These are phyloP conservation scores for Cryptococcus sp. DNA, from an alignment of 1,284 basidiomycete genomes.

Conservation along the genomic window DNA sequence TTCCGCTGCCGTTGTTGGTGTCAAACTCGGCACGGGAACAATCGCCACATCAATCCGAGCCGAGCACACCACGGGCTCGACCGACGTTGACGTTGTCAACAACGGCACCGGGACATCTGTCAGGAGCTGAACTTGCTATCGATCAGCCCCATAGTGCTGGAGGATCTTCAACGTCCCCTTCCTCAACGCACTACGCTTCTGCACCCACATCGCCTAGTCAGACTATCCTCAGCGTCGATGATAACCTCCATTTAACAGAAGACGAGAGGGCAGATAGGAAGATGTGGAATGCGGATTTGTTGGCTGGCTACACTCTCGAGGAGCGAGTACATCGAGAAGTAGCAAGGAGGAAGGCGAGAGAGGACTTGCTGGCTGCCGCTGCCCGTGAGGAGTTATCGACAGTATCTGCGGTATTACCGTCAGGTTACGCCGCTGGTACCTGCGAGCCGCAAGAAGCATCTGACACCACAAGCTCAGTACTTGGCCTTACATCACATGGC, in stretches of 20 bases:
- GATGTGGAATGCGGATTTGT: slow-evolving; percentile 47
- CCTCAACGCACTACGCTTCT: slow-evolving; percentile 31
- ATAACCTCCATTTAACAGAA: slow-evolving; percentile 16
- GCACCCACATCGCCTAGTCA: slow-evolving; percentile 21
- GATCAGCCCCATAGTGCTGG: not conserved
- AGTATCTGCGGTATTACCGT: too few species aligned
- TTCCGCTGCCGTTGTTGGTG: slow-evolving; percentile 11
- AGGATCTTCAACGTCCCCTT: slow-evolving; percentile 16
- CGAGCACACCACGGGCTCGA: not conserved
- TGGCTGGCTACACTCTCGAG: slow-evolving; percentile 43
- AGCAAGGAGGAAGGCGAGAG: slow-evolving; percentile 17
- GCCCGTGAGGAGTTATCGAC: too few species aligned
- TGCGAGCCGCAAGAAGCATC: too few species aligned
- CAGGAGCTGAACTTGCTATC: not conserved
- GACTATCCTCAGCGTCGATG: slow-evolving; percentile 7
- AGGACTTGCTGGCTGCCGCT: not conserved
- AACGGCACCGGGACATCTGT: not conserved
- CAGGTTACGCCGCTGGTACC: too few species aligned
- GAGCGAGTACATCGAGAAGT: slow-evolving; percentile 44
- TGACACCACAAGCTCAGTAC: too few species aligned
- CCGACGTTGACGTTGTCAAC: not conserved
- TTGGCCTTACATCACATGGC: too few species aligned
- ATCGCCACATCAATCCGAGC: not conserved
- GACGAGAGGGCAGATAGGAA: slow-evolving; percentile 38
- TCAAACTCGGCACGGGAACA: not conserved